Conservation (phyloP, 768 basidiomycete species). For the Hygrophoropsis aurantiaca region DNA sequence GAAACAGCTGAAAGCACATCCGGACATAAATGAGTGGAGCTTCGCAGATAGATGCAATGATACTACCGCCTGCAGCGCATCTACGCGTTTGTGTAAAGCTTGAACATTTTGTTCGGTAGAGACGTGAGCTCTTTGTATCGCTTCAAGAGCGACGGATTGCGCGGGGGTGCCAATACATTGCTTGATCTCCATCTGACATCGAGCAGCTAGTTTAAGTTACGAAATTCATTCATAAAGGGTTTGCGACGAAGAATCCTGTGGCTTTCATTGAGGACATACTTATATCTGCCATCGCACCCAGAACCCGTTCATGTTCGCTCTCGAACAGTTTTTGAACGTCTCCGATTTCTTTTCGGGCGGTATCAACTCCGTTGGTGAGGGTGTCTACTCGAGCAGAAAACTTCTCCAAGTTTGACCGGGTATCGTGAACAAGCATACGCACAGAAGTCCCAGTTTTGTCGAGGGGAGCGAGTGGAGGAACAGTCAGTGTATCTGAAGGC, state of each 20-base stretch:
- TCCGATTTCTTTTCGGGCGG: slow-evolving; percentile 52
- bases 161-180: slow-evolving; percentile 56
- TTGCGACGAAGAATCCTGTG: slow-evolving; percentile 11
- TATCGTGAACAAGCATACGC: slow-evolving; percentile 72
- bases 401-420: slow-evolving; percentile 67
- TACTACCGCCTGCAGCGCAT: slow-evolving; percentile 57
- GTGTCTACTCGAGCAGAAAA: slow-evolving; percentile 58
- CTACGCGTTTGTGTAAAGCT: slow-evolving; percentile 53
- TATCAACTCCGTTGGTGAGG: slow-evolving; percentile 50
- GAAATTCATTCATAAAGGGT: slow-evolving; percentile 15
- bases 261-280: slow-evolving; percentile 40
- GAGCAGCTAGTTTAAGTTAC: slow-evolving; percentile 51
- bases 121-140: slow-evolving; percentile 38
- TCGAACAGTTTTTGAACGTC: slow-evolving; percentile 58
- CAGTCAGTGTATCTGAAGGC: slow-evolving; percentile 17
- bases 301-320: slow-evolving; percentile 54
- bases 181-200: slow-evolving; percentile 62
- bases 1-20: slow-evolving; percentile 39
- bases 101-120: slow-evolving; percentile 41
- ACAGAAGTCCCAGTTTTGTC: slow-evolving; percentile 72
- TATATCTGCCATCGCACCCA: slow-evolving; percentile 54
- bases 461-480: slow-evolving; percentile 44
- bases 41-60: slow-evolving; percentile 6
- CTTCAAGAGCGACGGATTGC: slow-evolving; percentile 42
- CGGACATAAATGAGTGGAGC: slow-evolving; percentile 20